Conservation (phyloP, 2,329 filamentous ascomycete species). For the Mollisiaceae sp. region DNA sequence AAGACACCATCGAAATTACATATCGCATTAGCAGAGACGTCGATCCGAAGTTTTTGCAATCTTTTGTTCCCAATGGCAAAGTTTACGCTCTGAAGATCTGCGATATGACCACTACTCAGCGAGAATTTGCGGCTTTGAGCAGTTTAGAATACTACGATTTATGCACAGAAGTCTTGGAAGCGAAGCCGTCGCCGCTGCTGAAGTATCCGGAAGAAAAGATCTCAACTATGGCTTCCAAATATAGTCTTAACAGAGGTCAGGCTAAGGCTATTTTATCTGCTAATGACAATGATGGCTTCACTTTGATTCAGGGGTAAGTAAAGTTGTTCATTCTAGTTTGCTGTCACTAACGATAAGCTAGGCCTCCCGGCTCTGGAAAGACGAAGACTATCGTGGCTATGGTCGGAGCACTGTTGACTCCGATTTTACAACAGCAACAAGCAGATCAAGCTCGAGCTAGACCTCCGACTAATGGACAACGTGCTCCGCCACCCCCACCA, state of each 20-base stretch:
- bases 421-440: constrained; percentile 46
- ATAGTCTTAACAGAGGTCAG: constrained; percentile 86
- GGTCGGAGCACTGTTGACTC: constrained; percentile 82
- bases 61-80: constrained; percentile 70
- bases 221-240: constrained; percentile 72
- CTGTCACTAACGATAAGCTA: constrained; percentile 16
- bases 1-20: constrained; percentile 79
- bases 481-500: constrained; percentile 43
- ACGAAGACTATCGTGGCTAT: constrained; percentile 98
- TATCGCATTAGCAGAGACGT: constrained; percentile 75
- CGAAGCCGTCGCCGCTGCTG: constrained; percentile 87
- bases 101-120: constrained; percentile 91
- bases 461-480: constrained; percentile 41
- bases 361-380: constrained; percentile 94
- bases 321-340: background rate
- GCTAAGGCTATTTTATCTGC: constrained; percentile 91
- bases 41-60: constrained; percentile 57
- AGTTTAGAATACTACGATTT: constrained; percentile 95
- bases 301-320: constrained; percentile 83
- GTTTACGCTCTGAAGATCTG: constrained; percentile 83
- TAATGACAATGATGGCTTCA: constrained; percentile 95
- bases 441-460: constrained; percentile 34
- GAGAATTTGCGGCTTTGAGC: constrained; percentile 91
- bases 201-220: constrained; percentile 79
- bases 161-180: constrained; percentile 87